Percentiles rank a stretch among this genome's conserved stretches.
phyloP scores from a whole-genome alignment of 139 green algal genomes.

The Desmodesmus armatus region DNA sequence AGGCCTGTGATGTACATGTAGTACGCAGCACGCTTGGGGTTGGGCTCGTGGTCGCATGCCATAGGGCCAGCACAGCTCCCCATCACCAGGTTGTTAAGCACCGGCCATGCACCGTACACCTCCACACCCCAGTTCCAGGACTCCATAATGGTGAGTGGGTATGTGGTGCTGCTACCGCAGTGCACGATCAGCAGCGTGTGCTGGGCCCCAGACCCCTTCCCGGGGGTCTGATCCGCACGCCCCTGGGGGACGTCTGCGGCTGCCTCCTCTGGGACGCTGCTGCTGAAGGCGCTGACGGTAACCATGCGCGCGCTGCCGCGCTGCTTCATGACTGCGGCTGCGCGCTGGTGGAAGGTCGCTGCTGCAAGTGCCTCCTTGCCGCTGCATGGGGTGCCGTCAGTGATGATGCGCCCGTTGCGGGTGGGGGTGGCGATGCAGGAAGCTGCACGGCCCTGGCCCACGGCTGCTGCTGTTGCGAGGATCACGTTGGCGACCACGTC shows the following conservation, averaged over 20 bases:
- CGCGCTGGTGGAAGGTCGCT: not conserved
- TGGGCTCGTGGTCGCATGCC: conserved; percentile 28
- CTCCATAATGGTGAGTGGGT: conserved; percentile 47
- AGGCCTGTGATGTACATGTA: conserved; percentile 7
- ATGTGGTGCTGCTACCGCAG: conserved; percentile 36
- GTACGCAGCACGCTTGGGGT: not conserved
- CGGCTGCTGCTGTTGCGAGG: conserved; percentile 51
- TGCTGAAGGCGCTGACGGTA: not conserved
- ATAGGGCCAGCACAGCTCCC: conserved; percentile 6
- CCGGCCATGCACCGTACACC: conserved; percentile 5
- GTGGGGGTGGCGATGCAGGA: not conserved
- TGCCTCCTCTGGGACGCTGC: not conserved
- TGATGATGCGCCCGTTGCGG: not conserved
- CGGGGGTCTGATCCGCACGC: not conserved
- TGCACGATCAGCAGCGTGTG: conserved; percentile 47
- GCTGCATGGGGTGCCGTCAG: not conserved
- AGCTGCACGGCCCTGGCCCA: conserved; percentile 2
- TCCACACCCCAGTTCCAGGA: conserved; percentile 40
- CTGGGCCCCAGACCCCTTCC: no score
- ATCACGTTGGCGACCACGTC: conserved; percentile 62
- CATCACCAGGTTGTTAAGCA: not conserved
- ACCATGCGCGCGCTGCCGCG: not conserved
- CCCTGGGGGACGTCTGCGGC: not conserved
- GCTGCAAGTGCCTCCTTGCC: not conserved
- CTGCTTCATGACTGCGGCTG: not conserved